A percentile compares a stretch with the other conserved stretches of the same genome.
phyloP scores from a whole-genome alignment of 2,329 filamentous ascomycete species.

The Coniochaeta hoffmannii region DNA sequence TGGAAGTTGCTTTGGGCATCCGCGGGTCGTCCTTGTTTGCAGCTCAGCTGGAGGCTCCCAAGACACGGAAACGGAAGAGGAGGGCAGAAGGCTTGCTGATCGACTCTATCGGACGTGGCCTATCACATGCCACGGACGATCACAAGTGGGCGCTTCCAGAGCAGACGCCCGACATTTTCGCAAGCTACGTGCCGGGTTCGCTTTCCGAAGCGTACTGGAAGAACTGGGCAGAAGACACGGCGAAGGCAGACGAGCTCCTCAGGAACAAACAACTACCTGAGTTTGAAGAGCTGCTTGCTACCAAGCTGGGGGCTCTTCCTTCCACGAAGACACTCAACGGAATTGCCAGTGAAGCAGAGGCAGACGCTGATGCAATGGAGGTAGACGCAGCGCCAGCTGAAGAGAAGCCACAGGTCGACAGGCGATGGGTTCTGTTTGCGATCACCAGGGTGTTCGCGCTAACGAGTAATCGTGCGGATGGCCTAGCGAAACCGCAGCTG shows the following conservation, averaged over 20 bases:
- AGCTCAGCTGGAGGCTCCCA: slow-evolving; percentile 60
- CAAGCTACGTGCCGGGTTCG: slow-evolving; percentile 37
- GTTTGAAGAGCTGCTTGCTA: slow-evolving; percentile 43
- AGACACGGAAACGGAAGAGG: slow-evolving; percentile 45
- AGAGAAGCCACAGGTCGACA: slow-evolving; percentile 43
- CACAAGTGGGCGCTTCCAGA: slow-evolving; percentile 24
- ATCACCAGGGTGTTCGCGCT: slow-evolving; percentile 56
- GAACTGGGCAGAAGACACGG: slow-evolving; percentile 34
- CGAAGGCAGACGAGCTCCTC: slow-evolving; percentile 40
- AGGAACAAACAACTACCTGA: slow-evolving; percentile 34
- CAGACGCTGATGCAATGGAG: slow-evolving; percentile 5
- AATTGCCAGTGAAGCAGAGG: slow-evolving; percentile 9
- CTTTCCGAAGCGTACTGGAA: slow-evolving; percentile 41
- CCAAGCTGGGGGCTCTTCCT: slow-evolving; percentile 39
- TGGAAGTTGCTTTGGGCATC: slow-evolving; percentile 59
- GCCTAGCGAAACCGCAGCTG: slow-evolving; percentile 31
- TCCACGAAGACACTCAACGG: slow-evolving; percentile 11
- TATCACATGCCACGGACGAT: slow-evolving; percentile 30
- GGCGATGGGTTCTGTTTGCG: slow-evolving; percentile 56
- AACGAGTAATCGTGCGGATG: slow-evolving; percentile 35
- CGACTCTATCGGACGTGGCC: slow-evolving; percentile 65
- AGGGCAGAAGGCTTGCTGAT: slow-evolving; percentile 57
- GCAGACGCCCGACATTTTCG: slow-evolving; percentile 25
- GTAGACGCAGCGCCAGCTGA: neutral
- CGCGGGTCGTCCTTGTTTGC: slow-evolving; percentile 57